phyloP scores from a whole-genome alignment of 2,329 filamentous ascomycete species.

The Trichoderma polysporum region DNA sequence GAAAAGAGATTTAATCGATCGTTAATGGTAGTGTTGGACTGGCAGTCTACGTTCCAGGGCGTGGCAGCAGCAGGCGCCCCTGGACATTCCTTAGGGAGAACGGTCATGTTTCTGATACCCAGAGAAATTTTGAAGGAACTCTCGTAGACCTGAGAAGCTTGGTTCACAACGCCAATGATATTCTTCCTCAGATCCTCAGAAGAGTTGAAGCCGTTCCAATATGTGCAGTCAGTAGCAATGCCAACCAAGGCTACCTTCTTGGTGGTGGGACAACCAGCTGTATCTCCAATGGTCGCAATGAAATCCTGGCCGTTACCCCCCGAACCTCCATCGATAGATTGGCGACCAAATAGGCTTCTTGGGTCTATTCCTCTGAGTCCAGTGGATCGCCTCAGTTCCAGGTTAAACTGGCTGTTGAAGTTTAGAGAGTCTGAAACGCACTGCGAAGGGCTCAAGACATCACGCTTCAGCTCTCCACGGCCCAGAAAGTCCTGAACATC shows the following conservation, averaged over 20 bases:
- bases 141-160: conserved; percentile 85
- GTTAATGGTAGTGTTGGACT: conserved; percentile 61
- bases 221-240: conserved; percentile 89
- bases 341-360: conserved; percentile 67
- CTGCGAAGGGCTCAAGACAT: conserved; percentile 42
- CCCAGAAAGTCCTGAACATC: conserved; percentile 59
- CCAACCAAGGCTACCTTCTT: conserved; percentile 89
- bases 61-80: conserved; percentile 63
- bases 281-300: conserved; percentile 73
- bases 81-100: conserved; percentile 75
- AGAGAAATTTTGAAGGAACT: conserved; percentile 92
- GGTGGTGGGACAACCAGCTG: conserved; percentile 82
- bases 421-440: conserved; percentile 74
- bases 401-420: conserved; percentile 77
- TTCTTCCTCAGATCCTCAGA: conserved; percentile 64
- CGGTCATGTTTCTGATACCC: conserved; percentile 80
- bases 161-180: conserved; percentile 80
- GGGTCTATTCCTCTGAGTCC: conserved; percentile 62
- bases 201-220: conserved; percentile 69
- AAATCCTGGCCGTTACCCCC: conserved; percentile 76
- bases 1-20: conserved; percentile 86
- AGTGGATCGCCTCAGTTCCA: conserved; percentile 54
- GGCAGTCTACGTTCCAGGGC: conserved; percentile 83
- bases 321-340: conserved; percentile 67
- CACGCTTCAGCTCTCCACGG: conserved; percentile 65